Base-by-base conservation (phyloP, 2,329 filamentous ascomycete genomes). In the Aspergillus sclerotialis region DNA sequence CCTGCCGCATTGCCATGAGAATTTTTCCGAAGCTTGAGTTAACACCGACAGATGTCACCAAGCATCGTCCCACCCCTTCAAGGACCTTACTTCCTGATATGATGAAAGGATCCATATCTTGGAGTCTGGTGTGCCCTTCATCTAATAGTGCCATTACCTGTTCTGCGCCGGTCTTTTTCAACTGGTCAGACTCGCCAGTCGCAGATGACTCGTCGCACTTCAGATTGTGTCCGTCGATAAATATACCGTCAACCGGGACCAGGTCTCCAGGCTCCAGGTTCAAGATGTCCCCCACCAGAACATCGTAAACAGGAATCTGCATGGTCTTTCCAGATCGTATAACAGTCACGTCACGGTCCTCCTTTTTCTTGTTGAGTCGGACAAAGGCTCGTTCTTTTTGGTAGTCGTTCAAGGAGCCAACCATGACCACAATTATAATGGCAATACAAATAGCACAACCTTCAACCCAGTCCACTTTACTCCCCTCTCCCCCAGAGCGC, bases 51-150 rank as follows among this genome's bases (percentile, higher is more conserved):
- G 78, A 80, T 3, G 81, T 84, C 36, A 80, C 77, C 60, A 86
- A 69, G 48, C 76, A 86, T 1, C 76, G 84, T n/a, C 82, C 82
- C 8, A 84, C 72, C 30, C 82, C 82, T 55, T 86, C 81, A 64
- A 84, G 80, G 36, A 86, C 78, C 39, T 81, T 81, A 32, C 78
- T 73, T 27, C 82, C 88, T 24, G 87, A 94, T 43, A 93, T 82
- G 42, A 94, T 78, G 49, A 82, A 82, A 1, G 77, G 76, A 39
- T 82, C 78, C 4, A 78, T 18, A 72, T 70, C 38, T 63, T 68
- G 8, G 60, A 57, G n/a, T 63, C 65, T 13, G 61, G 65, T n/a
- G 72, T 66, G 5, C 67, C 63, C 39, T 72, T 64, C n/a, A 78
- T 61, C 2, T 65, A 17, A 25, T 33, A 39, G 60, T 17, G 68